These are phyloP conservation scores for Penicillium glabrum DNA, from an alignment of 2,329 filamentous ascomycete genomes.

Conservation along the genomic window DNA sequence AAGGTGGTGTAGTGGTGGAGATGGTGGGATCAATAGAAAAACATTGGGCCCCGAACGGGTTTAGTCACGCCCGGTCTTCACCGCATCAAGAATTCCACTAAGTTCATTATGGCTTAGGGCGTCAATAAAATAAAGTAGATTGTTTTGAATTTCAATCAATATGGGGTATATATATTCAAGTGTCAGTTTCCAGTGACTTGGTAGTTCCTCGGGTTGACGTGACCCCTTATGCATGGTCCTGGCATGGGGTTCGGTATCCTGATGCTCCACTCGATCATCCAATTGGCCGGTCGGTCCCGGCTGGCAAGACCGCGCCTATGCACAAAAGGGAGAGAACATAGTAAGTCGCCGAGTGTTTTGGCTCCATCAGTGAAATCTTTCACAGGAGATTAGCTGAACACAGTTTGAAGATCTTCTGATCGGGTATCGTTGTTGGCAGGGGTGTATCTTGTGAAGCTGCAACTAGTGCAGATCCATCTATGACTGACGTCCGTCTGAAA, in stretches of 20 bases:
- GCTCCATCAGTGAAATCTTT: too few species aligned
- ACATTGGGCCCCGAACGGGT: slow-evolving; percentile 28
- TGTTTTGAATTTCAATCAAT: background rate
- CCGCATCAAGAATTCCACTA: slow-evolving; percentile 19
- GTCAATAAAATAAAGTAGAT: background rate
- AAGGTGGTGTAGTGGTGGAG: background rate
- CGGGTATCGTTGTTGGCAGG: background rate
- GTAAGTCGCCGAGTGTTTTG: too few species aligned
- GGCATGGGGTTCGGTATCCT: slow-evolving; percentile 1
- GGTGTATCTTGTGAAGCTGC: background rate
- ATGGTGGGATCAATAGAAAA: slow-evolving; percentile 15
- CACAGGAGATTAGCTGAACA: too few species aligned
- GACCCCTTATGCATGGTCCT: slow-evolving; percentile 3
- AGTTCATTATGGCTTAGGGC: background rate
- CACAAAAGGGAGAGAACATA: too few species aligned
- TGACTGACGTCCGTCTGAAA: background rate
- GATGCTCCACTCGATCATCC: slow-evolving; percentile 20
- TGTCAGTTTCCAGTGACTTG: background rate
- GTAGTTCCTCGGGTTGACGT: background rate
- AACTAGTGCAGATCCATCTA: background rate
- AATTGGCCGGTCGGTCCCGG: slow-evolving; percentile 16
- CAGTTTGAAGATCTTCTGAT: too few species aligned
- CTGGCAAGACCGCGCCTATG: background rate
- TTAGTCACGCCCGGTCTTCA: slow-evolving; percentile 25
- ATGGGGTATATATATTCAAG: background rate